Evolutionary conservation across 176 grass and related monocot genomes (phyloP).

Genomic region (Oryza rufipogon): DNA sequence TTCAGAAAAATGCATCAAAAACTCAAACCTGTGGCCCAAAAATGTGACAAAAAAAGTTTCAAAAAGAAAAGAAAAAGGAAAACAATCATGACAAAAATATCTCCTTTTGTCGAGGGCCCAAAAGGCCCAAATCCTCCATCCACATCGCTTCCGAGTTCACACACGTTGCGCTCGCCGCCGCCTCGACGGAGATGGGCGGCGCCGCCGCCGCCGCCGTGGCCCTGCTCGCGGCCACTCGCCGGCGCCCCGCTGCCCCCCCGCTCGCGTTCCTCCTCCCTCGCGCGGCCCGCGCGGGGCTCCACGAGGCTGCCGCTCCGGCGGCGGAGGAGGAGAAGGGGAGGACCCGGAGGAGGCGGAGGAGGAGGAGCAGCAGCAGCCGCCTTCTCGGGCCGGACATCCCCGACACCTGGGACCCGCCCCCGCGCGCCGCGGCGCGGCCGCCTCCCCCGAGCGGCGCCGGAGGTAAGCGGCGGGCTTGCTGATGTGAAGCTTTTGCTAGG

Average conservation of each 20-base stretch:
- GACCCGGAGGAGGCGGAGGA: slow-evolving; percentile 17
- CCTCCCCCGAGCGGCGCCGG: not conserved
- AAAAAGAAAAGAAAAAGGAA: not conserved
- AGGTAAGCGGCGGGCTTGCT: slow-evolving; percentile 33
- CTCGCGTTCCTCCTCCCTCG: slow-evolving; percentile 3
- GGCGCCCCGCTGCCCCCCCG: not conserved
- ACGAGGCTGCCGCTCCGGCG: slow-evolving; percentile 15
- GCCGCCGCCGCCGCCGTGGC: slow-evolving; percentile 36
- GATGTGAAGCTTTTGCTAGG: not conserved
- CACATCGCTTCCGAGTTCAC: not conserved
- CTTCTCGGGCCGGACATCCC: slow-evolving; percentile 78
- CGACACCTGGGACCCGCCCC: slow-evolving; percentile 58
- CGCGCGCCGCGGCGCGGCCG: not conserved
- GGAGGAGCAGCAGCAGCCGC: slow-evolving; percentile 41
- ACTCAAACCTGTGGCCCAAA: not conserved
- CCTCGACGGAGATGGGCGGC: slow-evolving; percentile 48
- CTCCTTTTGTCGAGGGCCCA: not conserved
- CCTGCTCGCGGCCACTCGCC: slow-evolving; percentile 26
- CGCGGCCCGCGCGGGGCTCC: slow-evolving; percentile 20
- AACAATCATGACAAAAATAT: not conserved
- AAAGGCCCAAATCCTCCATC: slow-evolving; percentile 27
- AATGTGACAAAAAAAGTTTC: not conserved
- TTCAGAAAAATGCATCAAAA: not conserved
- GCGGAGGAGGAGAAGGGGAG: not conserved
- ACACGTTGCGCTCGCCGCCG: not conserved